Percentiles rank a stretch among this genome's conserved stretches.
Conservation (phyloP, 345 rosid species). For the Geranium brycei region DNA sequence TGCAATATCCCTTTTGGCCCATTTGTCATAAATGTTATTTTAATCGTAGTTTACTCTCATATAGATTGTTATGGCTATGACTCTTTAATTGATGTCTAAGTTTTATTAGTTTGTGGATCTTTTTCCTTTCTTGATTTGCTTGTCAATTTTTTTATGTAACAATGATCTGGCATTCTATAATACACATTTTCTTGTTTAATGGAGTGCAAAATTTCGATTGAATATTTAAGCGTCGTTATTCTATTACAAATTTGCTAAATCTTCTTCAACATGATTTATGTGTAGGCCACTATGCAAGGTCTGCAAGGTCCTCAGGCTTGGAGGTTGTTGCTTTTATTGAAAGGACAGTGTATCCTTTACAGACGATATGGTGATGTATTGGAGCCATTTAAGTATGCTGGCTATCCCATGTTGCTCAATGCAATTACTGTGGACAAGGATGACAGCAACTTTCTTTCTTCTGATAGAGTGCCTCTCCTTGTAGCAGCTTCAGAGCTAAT, state of each 20-base stretch:
- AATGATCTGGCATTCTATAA: background rate
- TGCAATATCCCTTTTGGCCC: background rate
- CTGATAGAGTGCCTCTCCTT: conserved; percentile 86
- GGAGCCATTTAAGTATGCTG: conserved; percentile 98
- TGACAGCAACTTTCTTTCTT: conserved; percentile 82
- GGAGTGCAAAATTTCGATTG: background rate
- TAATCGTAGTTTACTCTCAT: too few relatives aligned
- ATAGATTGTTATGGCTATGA: too few relatives aligned
- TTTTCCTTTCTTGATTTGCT: too few relatives aligned
- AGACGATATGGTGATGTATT: conserved; percentile 70
- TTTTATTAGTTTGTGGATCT: too few relatives aligned
- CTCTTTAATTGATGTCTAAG: too few relatives aligned
- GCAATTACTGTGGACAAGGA: conserved; percentile 83
- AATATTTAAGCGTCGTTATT: conserved; percentile 1
- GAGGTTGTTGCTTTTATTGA: conserved; percentile 88
- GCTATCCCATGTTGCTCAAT: conserved; percentile 94
- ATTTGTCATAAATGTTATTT: too few relatives aligned
- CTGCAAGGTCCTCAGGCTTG: conserved; percentile 99
- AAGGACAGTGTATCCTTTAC: conserved; percentile 93
- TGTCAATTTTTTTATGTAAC: background rate
- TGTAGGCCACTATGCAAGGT: conserved; percentile 98
- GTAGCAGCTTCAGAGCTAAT: conserved; percentile 97
- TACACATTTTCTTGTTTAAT: conserved; percentile 1
- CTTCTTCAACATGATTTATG: conserved; percentile 9
- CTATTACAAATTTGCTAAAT: conserved; percentile 1